A percentile compares a stretch with the other conserved stretches of the same genome.
phyloP scores from a whole-genome alignment of 1,284 basidiomycete genomes.

The Sphagnurus paluster region DNA sequence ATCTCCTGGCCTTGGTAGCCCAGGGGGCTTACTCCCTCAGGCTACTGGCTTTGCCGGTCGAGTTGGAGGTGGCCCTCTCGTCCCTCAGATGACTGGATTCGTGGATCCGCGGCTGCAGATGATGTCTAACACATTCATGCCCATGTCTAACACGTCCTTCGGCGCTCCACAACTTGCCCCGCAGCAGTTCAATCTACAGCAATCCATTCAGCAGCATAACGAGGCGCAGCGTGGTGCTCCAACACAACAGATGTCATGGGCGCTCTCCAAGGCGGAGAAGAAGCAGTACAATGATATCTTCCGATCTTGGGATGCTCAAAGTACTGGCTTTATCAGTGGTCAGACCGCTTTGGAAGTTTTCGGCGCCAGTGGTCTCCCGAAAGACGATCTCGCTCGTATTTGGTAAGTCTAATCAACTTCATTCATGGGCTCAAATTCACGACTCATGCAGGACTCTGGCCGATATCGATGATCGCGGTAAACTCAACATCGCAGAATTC shows the following conservation, averaged over 20 bases:
- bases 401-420: slow-evolving; percentile 62
- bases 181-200: slow-evolving; percentile 65
- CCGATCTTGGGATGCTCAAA: slow-evolving; percentile 88
- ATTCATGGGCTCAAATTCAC: slow-evolving; percentile 1
- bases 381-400: slow-evolving; percentile 91
- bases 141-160: slow-evolving; percentile 66
- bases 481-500: slow-evolving; percentile 95
- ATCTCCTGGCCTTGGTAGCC: slow-evolving; percentile 40
- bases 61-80: slow-evolving; percentile 48
- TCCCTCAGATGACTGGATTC: slow-evolving; percentile 81
- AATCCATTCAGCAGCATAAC: slow-evolving; percentile 80
- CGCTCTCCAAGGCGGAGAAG: slow-evolving; percentile 87
- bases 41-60: slow-evolving; percentile 57
- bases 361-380: slow-evolving; percentile 87
- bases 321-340: slow-evolving; percentile 87
- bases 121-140: slow-evolving; percentile 88
- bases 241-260: slow-evolving; percentile 86
- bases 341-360: slow-evolving; percentile 91
- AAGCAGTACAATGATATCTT: slow-evolving; percentile 98
- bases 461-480: slow-evolving; percentile 89
- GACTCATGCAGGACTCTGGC: slow-evolving; percentile 72
- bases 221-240: slow-evolving; percentile 70
- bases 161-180: slow-evolving; percentile 69
- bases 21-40: slow-evolving; percentile 49
- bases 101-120: slow-evolving; percentile 81